phyloP scores from a whole-genome alignment of 1,284 basidiomycete genomes.

The Sporisorium reilianum region DNA sequence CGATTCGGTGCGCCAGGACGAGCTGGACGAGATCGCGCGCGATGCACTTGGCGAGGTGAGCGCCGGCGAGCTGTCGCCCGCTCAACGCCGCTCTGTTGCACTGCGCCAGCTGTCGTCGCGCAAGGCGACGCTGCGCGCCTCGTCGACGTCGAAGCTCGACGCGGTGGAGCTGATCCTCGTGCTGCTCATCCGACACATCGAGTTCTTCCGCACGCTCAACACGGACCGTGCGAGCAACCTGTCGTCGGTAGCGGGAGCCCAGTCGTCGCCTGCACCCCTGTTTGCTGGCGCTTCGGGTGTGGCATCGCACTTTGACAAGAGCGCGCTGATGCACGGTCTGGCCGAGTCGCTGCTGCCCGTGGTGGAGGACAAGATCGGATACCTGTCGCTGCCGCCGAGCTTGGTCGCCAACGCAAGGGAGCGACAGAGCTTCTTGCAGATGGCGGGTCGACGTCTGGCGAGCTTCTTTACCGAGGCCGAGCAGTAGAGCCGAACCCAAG shows the following conservation, averaged over 20 bases:
- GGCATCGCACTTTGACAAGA: constrained; percentile 23
- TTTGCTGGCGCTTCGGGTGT: constrained; percentile 7
- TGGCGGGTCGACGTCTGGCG: constrained; percentile 53
- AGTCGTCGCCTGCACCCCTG: constrained; percentile 13
- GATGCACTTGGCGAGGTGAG: constrained; percentile 43
- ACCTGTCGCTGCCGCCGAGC: constrained; percentile 44
- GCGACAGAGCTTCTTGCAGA: constrained; percentile 58
- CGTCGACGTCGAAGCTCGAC: constrained; percentile 75
- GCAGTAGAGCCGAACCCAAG: no score
- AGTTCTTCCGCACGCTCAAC: constrained; percentile 71
- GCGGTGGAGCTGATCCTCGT: constrained; percentile 85
- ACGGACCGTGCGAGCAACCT: constrained; percentile 10
- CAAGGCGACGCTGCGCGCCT: constrained; percentile 71
- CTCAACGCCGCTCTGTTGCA: constrained; percentile 71
- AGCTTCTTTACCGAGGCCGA: constrained; percentile 45
- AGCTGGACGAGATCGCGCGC: constrained; percentile 74
- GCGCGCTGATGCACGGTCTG: constrained; percentile 38
- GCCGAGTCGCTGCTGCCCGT: constrained; percentile 48
- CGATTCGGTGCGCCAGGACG: constrained; percentile 78
- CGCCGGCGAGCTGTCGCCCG: constrained; percentile 36
- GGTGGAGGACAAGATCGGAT: constrained; percentile 55
- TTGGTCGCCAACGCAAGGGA: constrained; percentile 49
- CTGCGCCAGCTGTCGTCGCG: constrained; percentile 75
- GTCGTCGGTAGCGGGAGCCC: neutral
- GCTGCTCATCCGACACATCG: constrained; percentile 85